Evolutionary conservation across 73 alveolate genomes (phyloP).

Genomic region (Tetrahymena thermophila): DNA sequence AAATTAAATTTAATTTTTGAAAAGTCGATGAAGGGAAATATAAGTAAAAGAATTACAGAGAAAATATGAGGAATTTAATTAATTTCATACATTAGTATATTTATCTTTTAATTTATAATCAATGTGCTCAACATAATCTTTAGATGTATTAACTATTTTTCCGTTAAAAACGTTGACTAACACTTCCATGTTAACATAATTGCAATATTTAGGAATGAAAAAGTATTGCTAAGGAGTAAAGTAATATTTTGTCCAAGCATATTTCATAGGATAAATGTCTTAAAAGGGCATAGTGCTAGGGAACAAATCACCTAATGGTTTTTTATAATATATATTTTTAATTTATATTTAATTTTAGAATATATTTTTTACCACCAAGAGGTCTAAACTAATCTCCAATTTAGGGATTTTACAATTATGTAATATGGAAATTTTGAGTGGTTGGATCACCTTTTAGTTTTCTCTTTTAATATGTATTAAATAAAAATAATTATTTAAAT

Average conservation of each 20-base stretch:
- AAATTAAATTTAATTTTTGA: not conserved
- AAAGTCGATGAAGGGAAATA: not conserved
- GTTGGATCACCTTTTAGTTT: not conserved
- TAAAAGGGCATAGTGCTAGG: not conserved
- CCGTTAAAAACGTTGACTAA: not conserved
- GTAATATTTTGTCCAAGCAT: not conserved
- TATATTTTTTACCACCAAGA: not conserved
- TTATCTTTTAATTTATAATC: not conserved
- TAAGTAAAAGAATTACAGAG: not conserved
- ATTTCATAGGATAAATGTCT: not conserved
- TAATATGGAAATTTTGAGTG: not conserved
- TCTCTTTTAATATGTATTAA: not conserved
- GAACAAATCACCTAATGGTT: not conserved
- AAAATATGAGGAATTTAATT: not conserved
- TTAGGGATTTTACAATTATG: not conserved
- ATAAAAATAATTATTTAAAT: not conserved
- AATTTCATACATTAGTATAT: not conserved
- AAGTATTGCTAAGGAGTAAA: not conserved
- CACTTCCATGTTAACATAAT: not conserved
- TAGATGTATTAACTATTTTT: not conserved
- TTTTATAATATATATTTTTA: not conserved
- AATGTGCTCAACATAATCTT: not conserved
- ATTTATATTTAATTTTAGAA: not conserved
- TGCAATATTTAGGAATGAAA: not conserved
- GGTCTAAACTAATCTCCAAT: not conserved